Base-by-base conservation (phyloP, 2,329 filamentous ascomycete genomes). In the Fusarium verrucosum region DNA sequence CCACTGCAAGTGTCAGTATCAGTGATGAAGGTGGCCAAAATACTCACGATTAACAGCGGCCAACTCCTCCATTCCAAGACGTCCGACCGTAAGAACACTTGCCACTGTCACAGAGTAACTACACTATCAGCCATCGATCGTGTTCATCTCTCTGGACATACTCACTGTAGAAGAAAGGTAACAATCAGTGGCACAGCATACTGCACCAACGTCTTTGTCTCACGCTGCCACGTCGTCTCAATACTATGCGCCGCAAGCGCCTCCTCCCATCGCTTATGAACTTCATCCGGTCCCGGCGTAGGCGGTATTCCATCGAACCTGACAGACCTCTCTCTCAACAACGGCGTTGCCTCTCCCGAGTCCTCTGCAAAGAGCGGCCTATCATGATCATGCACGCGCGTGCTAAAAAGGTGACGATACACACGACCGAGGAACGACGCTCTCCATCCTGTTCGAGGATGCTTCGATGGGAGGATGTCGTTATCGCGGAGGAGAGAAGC, bases 141-240 rank as follows among this genome's bases (percentile, higher is more conserved):
- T n/a, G n/a, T 3, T 7, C 9, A 4, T 3, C 10, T 9, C 10
- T 4, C 9, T 13, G 13, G 9, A 0, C 4, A 0, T 11, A 25
- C 43, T 25, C 16, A 46, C 43, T 94, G 91, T 19, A 94, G 80
- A 45, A 92, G 58, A 70, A 92, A 93, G 0, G 91, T 92, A 5
- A 65, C 60, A 25, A 92, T 85, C 33, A 94, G 76, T 1, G 90
- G 89, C 14, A 83, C 79, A 0, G 90, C 87, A 70, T 92, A 92
- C 67, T 83, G 83, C 16, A 83, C 80, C 30, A 97, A 82, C 1
- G 92, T 92, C 78, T 92, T 92, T 20, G 90, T 83, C 80, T 97
- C 94, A 58, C 92, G 87, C 75, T 90, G 88, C 92, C 93, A 97
- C 2, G 92, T 95, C 8, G 93, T 96, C 53, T 89, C 87, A 63